These are phyloP conservation scores for Dysphania ambrosioides DNA, from an alignment of 148 eudicot species.

Conservation along the genomic window DNA sequence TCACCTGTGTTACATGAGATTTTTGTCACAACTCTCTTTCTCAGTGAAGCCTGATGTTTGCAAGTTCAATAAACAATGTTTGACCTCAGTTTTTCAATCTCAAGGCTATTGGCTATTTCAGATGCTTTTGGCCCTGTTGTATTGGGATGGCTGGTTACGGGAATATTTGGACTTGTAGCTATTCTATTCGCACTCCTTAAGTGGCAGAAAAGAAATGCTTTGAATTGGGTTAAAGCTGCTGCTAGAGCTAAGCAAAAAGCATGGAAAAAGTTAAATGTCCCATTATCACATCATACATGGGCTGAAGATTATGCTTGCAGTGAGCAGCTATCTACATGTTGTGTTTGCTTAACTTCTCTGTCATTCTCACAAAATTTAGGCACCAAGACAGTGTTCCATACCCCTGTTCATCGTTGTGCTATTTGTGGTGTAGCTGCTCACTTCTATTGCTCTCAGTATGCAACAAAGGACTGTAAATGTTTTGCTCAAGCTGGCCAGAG, in stretches of 20 bases:
- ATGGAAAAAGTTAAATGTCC: conserved; percentile 72
- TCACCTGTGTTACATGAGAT: conserved; percentile 5
- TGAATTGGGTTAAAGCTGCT: conserved; percentile 90
- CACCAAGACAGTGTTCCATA: conserved; percentile 47
- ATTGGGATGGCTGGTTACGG: conserved; percentile 74
- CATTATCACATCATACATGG: conserved; percentile 78
- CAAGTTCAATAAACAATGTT: conserved; percentile 38
- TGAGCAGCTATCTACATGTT: conserved; percentile 72
- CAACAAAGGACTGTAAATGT: conserved; percentile 83
- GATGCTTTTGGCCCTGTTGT: conserved; percentile 48
- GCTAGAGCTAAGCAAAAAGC: conserved; percentile 77
- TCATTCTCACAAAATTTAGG: conserved; percentile 45
- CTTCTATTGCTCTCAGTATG: conserved; percentile 62
- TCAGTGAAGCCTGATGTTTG: conserved; percentile 25
- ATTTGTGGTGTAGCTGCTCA: conserved; percentile 88
- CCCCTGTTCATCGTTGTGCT: conserved; percentile 67
- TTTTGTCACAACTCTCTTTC: conserved; percentile 1
- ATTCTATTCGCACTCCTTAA: conserved; percentile 57
- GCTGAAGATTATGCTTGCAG: conserved; percentile 59
- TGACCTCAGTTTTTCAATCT: conserved; percentile 39
- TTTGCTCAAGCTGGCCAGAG: conserved; percentile 66
- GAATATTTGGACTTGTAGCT: conserved; percentile 63
- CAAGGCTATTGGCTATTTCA: conserved; percentile 44
- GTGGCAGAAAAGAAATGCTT: conserved; percentile 67
- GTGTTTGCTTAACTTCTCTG: conserved; percentile 71